phyloP scores from a whole-genome alignment of 1,284 basidiomycete species.

The Fistulinella staudtii region DNA sequence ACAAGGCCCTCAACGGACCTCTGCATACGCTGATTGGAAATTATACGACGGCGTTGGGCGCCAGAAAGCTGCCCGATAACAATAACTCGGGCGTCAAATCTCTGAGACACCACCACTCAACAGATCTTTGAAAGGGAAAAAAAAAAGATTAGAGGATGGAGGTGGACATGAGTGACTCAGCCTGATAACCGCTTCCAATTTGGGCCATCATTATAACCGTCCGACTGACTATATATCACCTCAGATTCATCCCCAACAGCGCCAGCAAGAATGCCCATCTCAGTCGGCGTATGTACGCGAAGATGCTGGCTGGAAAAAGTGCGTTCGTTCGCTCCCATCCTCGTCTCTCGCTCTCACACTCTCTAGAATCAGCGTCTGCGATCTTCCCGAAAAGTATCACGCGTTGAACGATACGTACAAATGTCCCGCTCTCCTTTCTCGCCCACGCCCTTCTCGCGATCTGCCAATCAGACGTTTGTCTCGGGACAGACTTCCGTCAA shows the following conservation, averaged over 20 bases:
- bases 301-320: conserved; percentile 86
- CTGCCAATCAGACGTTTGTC: conserved; percentile 61
- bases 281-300: conserved; percentile 88
- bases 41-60: background rate
- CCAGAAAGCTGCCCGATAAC: background rate
- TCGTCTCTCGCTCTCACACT: background rate
- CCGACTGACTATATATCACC: background rate
- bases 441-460: conserved; percentile 3
- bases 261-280: conserved; percentile 49
- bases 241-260: conserved; percentile 27
- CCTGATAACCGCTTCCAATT: background rate
- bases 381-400: conserved; percentile 77
- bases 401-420: conserved; percentile 59
- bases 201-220: background rate
- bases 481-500: conserved; percentile 97
- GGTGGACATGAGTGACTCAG: background rate
- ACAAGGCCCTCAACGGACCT: too few species aligned
- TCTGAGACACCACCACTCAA: background rate
- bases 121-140: background rate
- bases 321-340: conserved; percentile 20
- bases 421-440: conserved; percentile 37
- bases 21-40: conserved; percentile 12
- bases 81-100: background rate
- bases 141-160: background rate
- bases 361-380: conserved; percentile 87